Evolutionary conservation across 345 rosid genomes (phyloP), one percentile per base, ranked within the genome.

Genomic region (Corchorus olitorius): DNA sequence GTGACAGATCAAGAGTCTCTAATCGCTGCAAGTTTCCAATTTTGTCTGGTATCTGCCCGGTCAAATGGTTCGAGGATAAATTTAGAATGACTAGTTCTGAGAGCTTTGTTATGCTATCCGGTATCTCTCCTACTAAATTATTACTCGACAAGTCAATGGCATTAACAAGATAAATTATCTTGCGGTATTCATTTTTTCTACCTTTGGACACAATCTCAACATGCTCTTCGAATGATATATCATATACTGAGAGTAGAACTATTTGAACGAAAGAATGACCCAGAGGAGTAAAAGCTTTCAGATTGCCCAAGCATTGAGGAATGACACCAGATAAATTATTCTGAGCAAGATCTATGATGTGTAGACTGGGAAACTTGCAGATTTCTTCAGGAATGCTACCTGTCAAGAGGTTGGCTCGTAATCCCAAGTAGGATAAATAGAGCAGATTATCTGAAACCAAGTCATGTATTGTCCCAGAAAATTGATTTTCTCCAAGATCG

Each of bases 401-500:
- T 2, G 6, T 16, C 8, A 83, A 64, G 20, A 17, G 14, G 64
- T 79, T 76, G 6, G 56, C 65, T 56, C 81, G 55, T 14, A 83
- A 22, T 15, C 72, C 45, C 10, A 83, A 33, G n/a, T 27, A 46
- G 13, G 14, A 76, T 22, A 11, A 13, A 33, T 1, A 15, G 16
- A 14, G 3, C 5, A 37, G 45, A 39, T 39, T 17, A 34, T 78
- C 2, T 48, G 11, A 3, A 2, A 77, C 67, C 74, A 67, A 75
- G 3, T 41, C 8, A 3, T 82, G 78, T 1, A 81, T 46, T 1
- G 22, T 27, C 5, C 83, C 87, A 1, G 53, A 60, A 4, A 84
- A 65, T 20, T 15, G 56, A 22, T 84, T 78, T 14, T 60, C 60
- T 66, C 84, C 74, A 68, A 84, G 79, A 76, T 79, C 83, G 27